Percentiles rank a stretch among this genome's conserved stretches.
phyloP scores from a whole-genome alignment of 1,284 basidiomycete species.

The Naganishia liquefaciens region DNA sequence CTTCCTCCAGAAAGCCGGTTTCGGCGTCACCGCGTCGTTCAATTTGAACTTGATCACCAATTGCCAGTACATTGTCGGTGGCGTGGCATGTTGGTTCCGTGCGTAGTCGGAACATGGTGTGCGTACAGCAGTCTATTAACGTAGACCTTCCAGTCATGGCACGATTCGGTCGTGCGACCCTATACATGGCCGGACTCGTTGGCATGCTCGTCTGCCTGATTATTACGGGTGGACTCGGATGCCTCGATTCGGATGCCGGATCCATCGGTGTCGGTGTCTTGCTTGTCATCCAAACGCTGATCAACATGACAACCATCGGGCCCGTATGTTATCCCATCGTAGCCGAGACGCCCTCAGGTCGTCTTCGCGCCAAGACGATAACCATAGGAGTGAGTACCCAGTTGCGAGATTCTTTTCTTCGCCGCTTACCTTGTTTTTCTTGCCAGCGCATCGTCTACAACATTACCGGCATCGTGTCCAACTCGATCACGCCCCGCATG shows the following conservation, averaged over 20 bases:
- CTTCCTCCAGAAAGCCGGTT: conserved; percentile 53
- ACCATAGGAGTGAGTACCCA: conserved; percentile 51
- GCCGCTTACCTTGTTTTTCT: too few species aligned
- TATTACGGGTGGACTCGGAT: conserved; percentile 54
- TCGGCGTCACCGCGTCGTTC: conserved; percentile 49
- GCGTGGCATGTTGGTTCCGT: conserved; percentile 52
- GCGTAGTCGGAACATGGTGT: conserved; percentile 23
- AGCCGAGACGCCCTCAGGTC: conserved; percentile 53
- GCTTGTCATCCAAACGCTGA: conserved; percentile 44
- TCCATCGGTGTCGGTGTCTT: conserved; percentile 42
- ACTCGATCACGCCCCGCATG: conserved; percentile 46
- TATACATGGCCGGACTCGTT: conserved; percentile 55
- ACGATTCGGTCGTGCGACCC: conserved; percentile 50
- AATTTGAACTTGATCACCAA: conserved; percentile 52
- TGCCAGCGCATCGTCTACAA: conserved; percentile 51
- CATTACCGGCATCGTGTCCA: conserved; percentile 52
- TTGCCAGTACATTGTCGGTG: conserved; percentile 50
- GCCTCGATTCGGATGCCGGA: conserved; percentile 28
- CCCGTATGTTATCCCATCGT: conserved; percentile 51
- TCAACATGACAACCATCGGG: conserved; percentile 40
- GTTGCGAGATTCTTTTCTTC: not conserved
- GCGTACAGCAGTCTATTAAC: not conserved
- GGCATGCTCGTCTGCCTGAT: conserved; percentile 52
- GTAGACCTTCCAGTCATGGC: conserved; percentile 38
- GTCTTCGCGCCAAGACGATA: conserved; percentile 57